phyloP scores from a whole-genome alignment of 495 filamentous ascomycete genomes.

The Neurospora sp. region DNA sequence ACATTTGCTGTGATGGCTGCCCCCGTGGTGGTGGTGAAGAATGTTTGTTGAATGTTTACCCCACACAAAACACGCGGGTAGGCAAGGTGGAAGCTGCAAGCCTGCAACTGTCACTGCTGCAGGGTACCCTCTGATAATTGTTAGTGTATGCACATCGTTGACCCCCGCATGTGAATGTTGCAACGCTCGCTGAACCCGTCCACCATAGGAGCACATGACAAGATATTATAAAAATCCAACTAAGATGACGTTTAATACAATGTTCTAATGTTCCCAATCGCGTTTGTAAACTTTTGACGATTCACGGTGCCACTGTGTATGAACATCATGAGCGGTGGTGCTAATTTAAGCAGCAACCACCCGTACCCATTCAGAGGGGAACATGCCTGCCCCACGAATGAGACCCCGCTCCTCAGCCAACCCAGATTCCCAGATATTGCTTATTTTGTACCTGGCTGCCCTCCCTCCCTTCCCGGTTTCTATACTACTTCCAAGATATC shows the following conservation, averaged over 20 bases:
- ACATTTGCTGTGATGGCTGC: background rate
- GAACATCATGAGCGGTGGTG: background rate
- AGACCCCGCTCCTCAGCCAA: background rate
- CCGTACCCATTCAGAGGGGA: too few relatives aligned
- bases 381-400: background rate
- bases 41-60: background rate
- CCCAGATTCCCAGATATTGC: background rate
- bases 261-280: too few relatives aligned
- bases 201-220: too few relatives aligned
- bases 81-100: background rate
- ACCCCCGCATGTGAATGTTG: background rate
- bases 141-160: background rate
- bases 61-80: background rate
- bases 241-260: too few relatives aligned
- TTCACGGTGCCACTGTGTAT: background rate
- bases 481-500: background rate
- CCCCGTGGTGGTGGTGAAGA: background rate
- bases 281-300: background rate
- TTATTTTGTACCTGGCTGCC: background rate
- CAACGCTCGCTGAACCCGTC: background rate
- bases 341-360: background rate
- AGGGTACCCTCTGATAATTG: background rate
- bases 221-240: too few relatives aligned
- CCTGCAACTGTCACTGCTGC: background rate
- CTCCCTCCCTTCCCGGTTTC: background rate